Base-by-base conservation (phyloP, 169 alveolate species). In the Theileria equi region DNA sequence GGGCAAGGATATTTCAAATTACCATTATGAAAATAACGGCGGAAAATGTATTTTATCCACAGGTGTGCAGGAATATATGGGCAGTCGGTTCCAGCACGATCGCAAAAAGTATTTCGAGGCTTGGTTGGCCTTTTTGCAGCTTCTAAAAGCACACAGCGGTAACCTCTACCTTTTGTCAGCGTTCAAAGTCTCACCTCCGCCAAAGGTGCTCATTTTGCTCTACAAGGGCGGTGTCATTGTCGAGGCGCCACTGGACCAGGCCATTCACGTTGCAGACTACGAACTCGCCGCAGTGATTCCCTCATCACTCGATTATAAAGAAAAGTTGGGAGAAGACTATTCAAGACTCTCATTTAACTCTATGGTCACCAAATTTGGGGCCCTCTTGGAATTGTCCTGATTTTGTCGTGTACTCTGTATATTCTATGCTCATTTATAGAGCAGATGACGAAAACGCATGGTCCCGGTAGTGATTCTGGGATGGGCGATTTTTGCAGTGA, bases 121-220 rank as follows among this genome's bases (percentile, higher is more conserved):
- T 26, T 79, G 81, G 63, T 50, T 50, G 19, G 62, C 81, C 50
- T 86, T 81, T 35, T 49, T 86, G 50, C 80, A 81, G 32, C 41
- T 81, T 25, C 57, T 78, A 38, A 62, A 29, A 29, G 53, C 80
- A 28, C 49, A 38, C 70, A 65, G 79, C 32, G 89, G 90, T 10
- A 44, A 41, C n/a, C 32, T 81, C 28, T 86, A 86, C 47, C 65
- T 86, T n/a, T 45, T 86, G 32, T 78, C 76, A 29, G 87, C 87
- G n/a, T 81, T 80, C 28, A 72, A 50, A 3, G 66, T 79, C 25
- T 73, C 82, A 10, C 92, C 92, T 3, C 92, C 92, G 1, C 90
- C 92, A 0, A 77, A 49, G 54, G 55, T 67, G 19, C 67, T 40
- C 32, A 36, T 86, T 25, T 41, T 79, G 5, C 59, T 77, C 45